Evolutionary conservation across 1,139 yeast species (phyloP).

Genomic region (Candida sojae): DNA sequence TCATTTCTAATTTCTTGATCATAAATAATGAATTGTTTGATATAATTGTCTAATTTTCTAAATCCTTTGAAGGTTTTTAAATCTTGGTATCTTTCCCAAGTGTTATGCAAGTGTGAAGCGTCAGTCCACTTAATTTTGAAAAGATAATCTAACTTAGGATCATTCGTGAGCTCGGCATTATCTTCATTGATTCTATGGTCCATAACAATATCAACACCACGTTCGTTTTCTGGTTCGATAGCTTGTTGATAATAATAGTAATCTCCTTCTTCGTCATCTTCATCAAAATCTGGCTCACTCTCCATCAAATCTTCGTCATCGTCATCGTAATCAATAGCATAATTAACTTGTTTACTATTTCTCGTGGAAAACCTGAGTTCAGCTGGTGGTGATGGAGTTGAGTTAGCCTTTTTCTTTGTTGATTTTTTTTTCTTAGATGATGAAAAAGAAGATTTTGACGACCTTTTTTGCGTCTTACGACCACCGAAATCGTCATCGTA

Average conservation of each 20-base stretch:
- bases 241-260: conserved; percentile 45
- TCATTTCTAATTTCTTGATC: conserved; percentile 80
- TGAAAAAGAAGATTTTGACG: conserved; percentile 18
- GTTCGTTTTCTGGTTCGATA: conserved; percentile 38
- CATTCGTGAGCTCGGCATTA: conserved; percentile 42
- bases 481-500: conserved; percentile 31
- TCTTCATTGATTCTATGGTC: conserved; percentile 50
- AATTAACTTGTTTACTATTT: conserved; percentile 70
- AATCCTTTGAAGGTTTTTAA: conserved; percentile 67
- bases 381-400: conserved; percentile 20
- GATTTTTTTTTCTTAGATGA: conserved; percentile 18
- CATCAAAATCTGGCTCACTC: conserved; percentile 52
- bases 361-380: conserved; percentile 78
- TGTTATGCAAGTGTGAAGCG: conserved; percentile 88
- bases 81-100: conserved; percentile 80
- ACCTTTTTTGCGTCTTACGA: conserved; percentile 20
- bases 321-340: conserved; percentile 71
- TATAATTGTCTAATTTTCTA: conserved; percentile 87
- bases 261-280: conserved; percentile 27
- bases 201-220: conserved; percentile 53
- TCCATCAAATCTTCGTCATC: conserved; percentile 57
- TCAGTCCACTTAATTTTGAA: conserved; percentile 86
- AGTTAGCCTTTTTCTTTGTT: conserved; percentile 16
- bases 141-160: conserved; percentile 60
- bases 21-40: conserved; percentile 69